A percentile compares a stretch with the other conserved stretches of the same genome.
Evolutionary conservation across 805 yeast genomes (phyloP).

Genomic region (Hanseniaspora clermontiae): DNA sequence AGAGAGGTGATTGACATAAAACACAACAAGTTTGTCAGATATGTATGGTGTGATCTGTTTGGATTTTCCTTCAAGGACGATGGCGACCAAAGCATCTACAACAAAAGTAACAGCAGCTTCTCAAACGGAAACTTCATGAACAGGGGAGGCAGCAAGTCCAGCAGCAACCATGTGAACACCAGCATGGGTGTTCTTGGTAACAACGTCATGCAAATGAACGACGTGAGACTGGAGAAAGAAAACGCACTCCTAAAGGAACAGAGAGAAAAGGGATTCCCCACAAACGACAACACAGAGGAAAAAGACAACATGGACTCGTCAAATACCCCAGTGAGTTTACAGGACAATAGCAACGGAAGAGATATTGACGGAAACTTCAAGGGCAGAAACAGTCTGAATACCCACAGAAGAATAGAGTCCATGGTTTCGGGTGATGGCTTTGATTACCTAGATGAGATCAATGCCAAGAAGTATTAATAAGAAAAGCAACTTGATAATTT

Average conservation of each 20-base stretch:
- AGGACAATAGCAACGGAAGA: not conserved
- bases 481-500: too few relatives aligned
- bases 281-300: not conserved
- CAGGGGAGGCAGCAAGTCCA: not conserved
- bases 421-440: slow-evolving; percentile 5
- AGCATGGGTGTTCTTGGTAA: not conserved
- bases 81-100: not conserved
- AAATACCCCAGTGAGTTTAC: not conserved
- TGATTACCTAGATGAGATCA: slow-evolving; percentile 9
- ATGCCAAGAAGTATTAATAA: slow-evolving; percentile 5
- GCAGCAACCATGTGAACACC: not conserved
- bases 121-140: not conserved
- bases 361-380: slow-evolving; percentile 9
- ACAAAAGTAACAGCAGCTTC: not conserved
- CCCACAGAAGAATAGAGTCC: slow-evolving; percentile 8
- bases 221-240: slow-evolving; percentile 2
- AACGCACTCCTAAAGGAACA: slow-evolving; percentile 6
- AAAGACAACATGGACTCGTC: not conserved
- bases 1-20: slow-evolving; percentile 28
- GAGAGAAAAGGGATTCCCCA: slow-evolving; percentile 11
- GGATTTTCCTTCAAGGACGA: slow-evolving; percentile 6
- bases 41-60: slow-evolving; percentile 5
- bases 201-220: slow-evolving; percentile 11
- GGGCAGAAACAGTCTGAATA: slow-evolving; percentile 8
- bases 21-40: slow-evolving; percentile 22